Conservation (phyloP, 2,329 filamentous ascomycete species). For the Ramichloridium luteum region DNA sequence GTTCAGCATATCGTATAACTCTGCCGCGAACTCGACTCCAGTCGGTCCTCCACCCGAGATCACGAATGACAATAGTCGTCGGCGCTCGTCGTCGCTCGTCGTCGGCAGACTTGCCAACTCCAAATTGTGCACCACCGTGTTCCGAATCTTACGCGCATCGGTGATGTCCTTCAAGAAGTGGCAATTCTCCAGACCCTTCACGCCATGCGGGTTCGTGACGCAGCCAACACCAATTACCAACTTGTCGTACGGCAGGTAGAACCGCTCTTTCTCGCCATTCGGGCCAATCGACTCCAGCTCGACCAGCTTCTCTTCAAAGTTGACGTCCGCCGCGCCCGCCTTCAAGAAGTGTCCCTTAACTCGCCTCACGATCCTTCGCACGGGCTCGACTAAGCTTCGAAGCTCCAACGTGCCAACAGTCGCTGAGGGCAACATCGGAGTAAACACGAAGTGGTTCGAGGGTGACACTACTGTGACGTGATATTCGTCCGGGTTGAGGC, state of each 20-base stretch:
- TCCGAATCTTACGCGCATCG: slow-evolving; percentile 81
- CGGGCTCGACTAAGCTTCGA: slow-evolving; percentile 82
- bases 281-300: slow-evolving; percentile 67
- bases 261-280: slow-evolving; percentile 60
- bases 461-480: slow-evolving; percentile 92
- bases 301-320: slow-evolving; percentile 82
- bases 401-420: slow-evolving; percentile 92
- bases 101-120: slow-evolving; percentile 89
- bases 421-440: slow-evolving; percentile 91
- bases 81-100: slow-evolving; percentile 75
- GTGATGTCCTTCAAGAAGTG: slow-evolving; percentile 92
- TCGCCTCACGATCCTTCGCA: slow-evolving; percentile 66
- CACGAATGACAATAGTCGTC: slow-evolving; percentile 84
- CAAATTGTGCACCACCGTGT: slow-evolving; percentile 76
- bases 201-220: slow-evolving; percentile 85
- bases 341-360: slow-evolving; percentile 83
- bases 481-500: slow-evolving; percentile 79
- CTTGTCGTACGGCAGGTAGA: slow-evolving; percentile 97
- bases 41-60: slow-evolving; percentile 90
- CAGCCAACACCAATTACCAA: slow-evolving; percentile 86
- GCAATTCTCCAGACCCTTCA: slow-evolving; percentile 86
- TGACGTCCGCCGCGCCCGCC: slow-evolving; percentile 74
- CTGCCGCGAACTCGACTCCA: slow-evolving; percentile 93
- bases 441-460: slow-evolving; percentile 95
- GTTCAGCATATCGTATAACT: slow-evolving; percentile 90